Percentiles rank a stretch among this genome's conserved stretches.
Conservation (phyloP, 345 rosid genomes). For the Physaria fendleri region DNA sequence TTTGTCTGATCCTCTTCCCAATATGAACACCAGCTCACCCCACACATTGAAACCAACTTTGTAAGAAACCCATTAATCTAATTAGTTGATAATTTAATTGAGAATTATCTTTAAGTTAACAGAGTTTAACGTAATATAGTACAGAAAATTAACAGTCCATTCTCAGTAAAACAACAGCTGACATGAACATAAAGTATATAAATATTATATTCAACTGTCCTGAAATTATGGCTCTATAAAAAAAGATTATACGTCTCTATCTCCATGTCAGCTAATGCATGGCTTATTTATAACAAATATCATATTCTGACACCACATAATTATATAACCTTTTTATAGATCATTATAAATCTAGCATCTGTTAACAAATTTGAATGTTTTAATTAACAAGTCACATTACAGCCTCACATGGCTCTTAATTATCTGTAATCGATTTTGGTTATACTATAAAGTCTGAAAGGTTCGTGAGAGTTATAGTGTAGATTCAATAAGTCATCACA, state of each 20-base stretch:
- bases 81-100: too few species aligned
- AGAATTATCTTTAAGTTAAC: not conserved
- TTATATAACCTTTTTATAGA: conserved; percentile 1
- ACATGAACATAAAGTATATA: conserved; percentile 14
- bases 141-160: not conserved
- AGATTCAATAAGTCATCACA: conserved; percentile 18
- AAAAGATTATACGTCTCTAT: conserved; percentile 30
- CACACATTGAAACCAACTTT: conserved; percentile 28
- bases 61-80: conserved; percentile 3
- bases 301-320: conserved; percentile 19
- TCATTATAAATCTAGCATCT: conserved; percentile 14
- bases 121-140: not conserved
- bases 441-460: not conserved
- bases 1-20: conserved; percentile 40
- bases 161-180: conserved; percentile 16
- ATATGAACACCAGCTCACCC: conserved; percentile 47
- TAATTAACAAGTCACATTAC: too few species aligned
- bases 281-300: conserved; percentile 16
- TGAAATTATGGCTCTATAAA: conserved; percentile 25
- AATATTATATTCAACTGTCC: conserved; percentile 15
- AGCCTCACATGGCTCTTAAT: too few species aligned
- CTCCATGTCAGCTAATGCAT: conserved; percentile 31
- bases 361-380: conserved; percentile 10
- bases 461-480: conserved; percentile 5
- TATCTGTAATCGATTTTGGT: not conserved